Percentiles rank a stretch among this genome's conserved stretches.
These are phyloP conservation scores for Capsicum pubescens DNA, from an alignment of 257 asterid genomes.

Conservation along the genomic window DNA sequence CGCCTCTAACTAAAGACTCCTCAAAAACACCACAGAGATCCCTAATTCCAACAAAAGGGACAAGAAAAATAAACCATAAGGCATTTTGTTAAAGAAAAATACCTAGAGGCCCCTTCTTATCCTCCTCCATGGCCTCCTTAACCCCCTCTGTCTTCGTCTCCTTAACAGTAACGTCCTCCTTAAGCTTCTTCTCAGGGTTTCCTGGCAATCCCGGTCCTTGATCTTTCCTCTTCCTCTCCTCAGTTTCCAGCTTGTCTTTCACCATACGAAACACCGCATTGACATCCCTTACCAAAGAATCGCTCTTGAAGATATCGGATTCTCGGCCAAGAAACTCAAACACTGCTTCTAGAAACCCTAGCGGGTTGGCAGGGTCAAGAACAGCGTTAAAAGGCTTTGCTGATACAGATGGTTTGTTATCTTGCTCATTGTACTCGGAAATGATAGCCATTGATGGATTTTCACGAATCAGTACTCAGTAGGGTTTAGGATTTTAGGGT, in stretches of 20 bases:
- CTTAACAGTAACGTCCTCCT: slow-evolving; percentile 34
- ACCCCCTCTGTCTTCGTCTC: slow-evolving; percentile 27
- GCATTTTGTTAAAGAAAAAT: background rate
- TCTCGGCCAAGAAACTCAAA: slow-evolving; percentile 71
- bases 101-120: slow-evolving; percentile 55
- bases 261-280: slow-evolving; percentile 68
- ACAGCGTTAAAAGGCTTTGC: slow-evolving; percentile 39
- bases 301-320: slow-evolving; percentile 77
- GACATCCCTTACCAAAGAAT: slow-evolving; percentile 61
- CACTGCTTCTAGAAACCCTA: slow-evolving; percentile 64
- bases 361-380: slow-evolving; percentile 67
- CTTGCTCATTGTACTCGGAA: background rate
- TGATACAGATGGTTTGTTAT: background rate
- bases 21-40: background rate
- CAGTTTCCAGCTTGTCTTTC: slow-evolving; percentile 57
- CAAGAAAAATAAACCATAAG: background rate
- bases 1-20: background rate
- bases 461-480: background rate
- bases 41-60: background rate
- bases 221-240: slow-evolving; percentile 58
- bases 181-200: slow-evolving; percentile 38
- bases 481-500: background rate
- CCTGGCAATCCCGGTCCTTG: slow-evolving; percentile 33
- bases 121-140: slow-evolving; percentile 41
- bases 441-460: background rate